phyloP scores from a whole-genome alignment of 176 grass and related monocot genomes.

The Cenchrus fungigraminus region DNA sequence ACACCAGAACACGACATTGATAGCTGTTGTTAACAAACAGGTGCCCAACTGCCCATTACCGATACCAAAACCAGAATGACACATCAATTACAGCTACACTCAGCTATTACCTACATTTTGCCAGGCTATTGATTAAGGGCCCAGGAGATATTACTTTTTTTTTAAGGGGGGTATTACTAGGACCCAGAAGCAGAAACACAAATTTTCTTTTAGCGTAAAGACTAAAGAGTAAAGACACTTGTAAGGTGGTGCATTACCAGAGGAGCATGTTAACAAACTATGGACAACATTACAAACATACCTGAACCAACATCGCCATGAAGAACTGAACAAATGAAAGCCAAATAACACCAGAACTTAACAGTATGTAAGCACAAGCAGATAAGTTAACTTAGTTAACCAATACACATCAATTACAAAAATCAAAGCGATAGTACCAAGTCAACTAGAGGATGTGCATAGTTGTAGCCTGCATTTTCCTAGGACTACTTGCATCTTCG shows the following conservation, averaged over 20 bases:
- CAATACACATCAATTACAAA: background rate
- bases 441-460: background rate
- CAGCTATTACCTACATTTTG: background rate
- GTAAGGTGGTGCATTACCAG: background rate
- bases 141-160: background rate
- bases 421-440: background rate
- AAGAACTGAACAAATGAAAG: background rate
- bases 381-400: background rate
- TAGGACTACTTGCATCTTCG: background rate
- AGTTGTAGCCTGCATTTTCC: background rate
- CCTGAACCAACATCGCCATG: background rate
- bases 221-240: background rate
- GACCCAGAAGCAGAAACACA: background rate
- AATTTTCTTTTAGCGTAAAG: background rate
- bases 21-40: background rate
- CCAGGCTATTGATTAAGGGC: background rate
- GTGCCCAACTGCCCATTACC: background rate
- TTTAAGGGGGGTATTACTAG: background rate
- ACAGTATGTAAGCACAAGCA: conserved; percentile 10
- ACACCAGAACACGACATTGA: background rate
- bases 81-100: background rate
- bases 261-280: conserved; percentile 2
- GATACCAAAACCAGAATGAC: background rate
- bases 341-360: conserved; percentile 20
- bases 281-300: background rate